phyloP scores from a whole-genome alignment of 768 basidiomycete genomes.

The Tephrocybe sp. region DNA sequence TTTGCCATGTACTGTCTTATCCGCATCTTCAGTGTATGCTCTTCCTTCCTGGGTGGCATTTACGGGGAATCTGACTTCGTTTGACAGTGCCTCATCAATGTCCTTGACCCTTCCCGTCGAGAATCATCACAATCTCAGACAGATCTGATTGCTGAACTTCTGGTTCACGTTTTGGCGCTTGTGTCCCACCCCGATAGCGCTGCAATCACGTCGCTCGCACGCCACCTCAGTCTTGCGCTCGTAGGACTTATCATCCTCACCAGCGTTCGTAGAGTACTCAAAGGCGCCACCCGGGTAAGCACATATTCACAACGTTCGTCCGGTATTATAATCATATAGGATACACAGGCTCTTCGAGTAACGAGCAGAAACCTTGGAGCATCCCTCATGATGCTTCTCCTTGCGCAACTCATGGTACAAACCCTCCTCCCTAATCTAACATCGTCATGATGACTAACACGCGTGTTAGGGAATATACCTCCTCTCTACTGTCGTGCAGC shows the following conservation, averaged over 20 bases:
- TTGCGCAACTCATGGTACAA: constrained; percentile 82
- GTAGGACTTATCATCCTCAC: constrained; percentile 78
- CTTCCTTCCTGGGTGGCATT: background rate
- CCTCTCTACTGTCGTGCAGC: constrained; percentile 78
- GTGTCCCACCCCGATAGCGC: constrained; percentile 27
- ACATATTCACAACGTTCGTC: constrained; percentile 2
- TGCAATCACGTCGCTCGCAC: constrained; percentile 39
- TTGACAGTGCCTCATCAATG: constrained; percentile 49
- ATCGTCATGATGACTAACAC: background rate
- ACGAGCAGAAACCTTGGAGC: constrained; percentile 71
- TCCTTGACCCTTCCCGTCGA: constrained; percentile 38
- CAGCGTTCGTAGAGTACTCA: constrained; percentile 68
- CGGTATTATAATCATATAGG: background rate
- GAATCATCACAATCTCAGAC: constrained; percentile 25
- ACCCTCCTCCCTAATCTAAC: background rate
- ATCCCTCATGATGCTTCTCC: constrained; percentile 71
- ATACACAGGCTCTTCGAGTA: constrained; percentile 52
- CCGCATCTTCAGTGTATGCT: constrained; percentile 60
- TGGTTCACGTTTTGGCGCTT: constrained; percentile 34
- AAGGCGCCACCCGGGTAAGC: constrained; percentile 60
- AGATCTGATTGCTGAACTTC: constrained; percentile 36
- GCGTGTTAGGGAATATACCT: constrained; percentile 71
- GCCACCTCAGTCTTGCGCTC: constrained; percentile 61
- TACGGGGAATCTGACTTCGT: background rate
- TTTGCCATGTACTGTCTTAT: constrained; percentile 71